phyloP scores from a whole-genome alignment of 257 asterid genomes.

The Eucommia ulmoides region DNA sequence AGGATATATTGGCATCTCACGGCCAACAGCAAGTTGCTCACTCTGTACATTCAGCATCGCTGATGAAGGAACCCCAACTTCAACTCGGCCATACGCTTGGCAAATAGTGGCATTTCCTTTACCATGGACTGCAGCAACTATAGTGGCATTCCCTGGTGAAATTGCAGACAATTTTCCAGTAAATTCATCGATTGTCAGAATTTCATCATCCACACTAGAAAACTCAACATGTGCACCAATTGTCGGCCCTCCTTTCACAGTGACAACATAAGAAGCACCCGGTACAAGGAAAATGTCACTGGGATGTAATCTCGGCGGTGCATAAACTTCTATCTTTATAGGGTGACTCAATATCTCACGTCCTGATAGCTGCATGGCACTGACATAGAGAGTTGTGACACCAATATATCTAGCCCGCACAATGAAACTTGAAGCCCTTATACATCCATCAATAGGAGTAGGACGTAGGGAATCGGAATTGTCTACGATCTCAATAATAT shows the following conservation, averaged over 20 bases:
- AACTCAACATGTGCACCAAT: conserved; percentile 46
- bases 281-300: conserved; percentile 69
- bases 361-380: conserved; percentile 60
- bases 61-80: conserved; percentile 71
- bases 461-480: conserved; percentile 21
- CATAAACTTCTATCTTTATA: conserved; percentile 70
- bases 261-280: conserved; percentile 68
- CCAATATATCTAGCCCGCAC: conserved; percentile 52
- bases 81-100: conserved; percentile 51
- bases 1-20: conserved; percentile 52
- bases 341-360: conserved; percentile 50
- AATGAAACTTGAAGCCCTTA: conserved; percentile 42
- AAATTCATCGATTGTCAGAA: conserved; percentile 39
- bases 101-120: conserved; percentile 48
- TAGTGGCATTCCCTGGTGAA: conserved; percentile 60
- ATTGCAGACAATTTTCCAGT: conserved; percentile 57
- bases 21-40: conserved; percentile 56
- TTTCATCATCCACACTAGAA: conserved; percentile 43
- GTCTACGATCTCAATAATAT: conserved; percentile 43
- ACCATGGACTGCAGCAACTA: conserved; percentile 54
- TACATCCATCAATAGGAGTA: conserved; percentile 18
- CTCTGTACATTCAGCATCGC: conserved; percentile 70
- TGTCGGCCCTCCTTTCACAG: conserved; percentile 74
- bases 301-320: conserved; percentile 66
- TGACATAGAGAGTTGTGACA: conserved; percentile 60